These are phyloP conservation scores for Wallacemonas rigidus DNA, from an alignment of 208 protist species.

Conservation along the genomic window DNA sequence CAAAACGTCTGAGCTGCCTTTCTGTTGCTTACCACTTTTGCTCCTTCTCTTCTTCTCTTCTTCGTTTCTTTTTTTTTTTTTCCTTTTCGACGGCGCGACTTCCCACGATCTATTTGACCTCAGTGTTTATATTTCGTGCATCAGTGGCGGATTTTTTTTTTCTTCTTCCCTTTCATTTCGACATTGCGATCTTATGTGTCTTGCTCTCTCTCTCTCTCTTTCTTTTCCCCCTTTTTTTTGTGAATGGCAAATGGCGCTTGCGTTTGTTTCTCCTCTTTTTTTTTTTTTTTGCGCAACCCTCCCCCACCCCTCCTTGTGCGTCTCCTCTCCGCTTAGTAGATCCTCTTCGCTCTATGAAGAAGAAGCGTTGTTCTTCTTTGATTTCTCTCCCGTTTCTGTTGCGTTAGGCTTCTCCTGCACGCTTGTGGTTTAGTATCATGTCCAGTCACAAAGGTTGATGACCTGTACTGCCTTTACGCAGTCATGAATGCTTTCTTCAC, in stretches of 20 bases:
- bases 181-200: no score
- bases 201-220: constrained; percentile 14
- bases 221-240: constrained; percentile 12
- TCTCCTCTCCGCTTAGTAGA: no score
- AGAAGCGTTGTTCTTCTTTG: no score
- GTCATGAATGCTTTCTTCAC: no score
- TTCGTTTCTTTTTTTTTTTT: constrained; percentile 26
- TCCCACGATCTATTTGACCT: background rate
- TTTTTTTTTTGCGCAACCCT: background rate
- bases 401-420: no score
- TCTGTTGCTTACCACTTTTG: constrained; percentile 1
- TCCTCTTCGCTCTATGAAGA: no score
- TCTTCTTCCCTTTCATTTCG: constrained; percentile 14
- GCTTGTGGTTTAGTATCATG: no score
- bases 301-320: no score
- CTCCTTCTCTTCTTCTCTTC: constrained; percentile 8
- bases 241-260: background rate
- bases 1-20: background rate
- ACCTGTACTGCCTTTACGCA: no score
- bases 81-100: background rate
- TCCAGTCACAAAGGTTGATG: no score
- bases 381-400: no score
- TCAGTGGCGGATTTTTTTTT: constrained; percentile 4
- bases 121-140: background rate
- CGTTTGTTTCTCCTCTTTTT: background rate